Evolutionary conservation across 345 rosid species (phyloP), one percentile per base, ranked within the genome.

Genomic region (Salix viminalis): DNA sequence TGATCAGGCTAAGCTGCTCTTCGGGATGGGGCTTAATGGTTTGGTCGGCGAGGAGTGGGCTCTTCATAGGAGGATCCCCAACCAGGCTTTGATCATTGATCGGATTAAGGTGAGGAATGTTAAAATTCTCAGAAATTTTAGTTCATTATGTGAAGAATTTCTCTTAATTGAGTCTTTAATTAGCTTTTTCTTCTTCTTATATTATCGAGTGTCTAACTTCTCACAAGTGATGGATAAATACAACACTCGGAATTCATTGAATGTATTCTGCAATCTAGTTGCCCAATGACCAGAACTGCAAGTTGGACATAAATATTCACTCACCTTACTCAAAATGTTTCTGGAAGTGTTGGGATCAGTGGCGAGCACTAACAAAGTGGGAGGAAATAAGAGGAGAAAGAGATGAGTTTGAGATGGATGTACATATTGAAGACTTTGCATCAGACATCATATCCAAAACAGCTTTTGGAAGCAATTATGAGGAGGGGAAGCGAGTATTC

Each of bases 391-490:
- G 89, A 80, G 87, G 74, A 2, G 97, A 83, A 21, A 86, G 76
- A 79, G 89, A 85, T 11, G 89, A 89, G 81, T 69, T 91, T 48
- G 97, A 92, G 86, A 74, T 94, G 73, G 97, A 92, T 37, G 81
- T 90, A 58, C 83, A 82, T 46, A 86, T 93, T 44, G 94, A 91
- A 21, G 84, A 61, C 13, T 89, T 93, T 30, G 87, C 94, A 14
- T 93, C 90, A 39, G 93, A 93, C 61, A 75, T 90, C 15, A 89
- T 95, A 65, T 93, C 99, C 50, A 87, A 90, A 80, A 91, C 96
- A 28, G 94, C 94, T 74, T 93, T 93, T 73, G 97, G 97, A n/a
- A 93, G 96, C 85, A 88, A 83, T 66, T 91, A 82, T 46, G 89
- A 91, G 72, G 93, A 91, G 85, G 97, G 99, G 37, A 89, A 88